Percentiles rank a stretch among this genome's conserved stretches.
Conservation (phyloP, 495 filamentous ascomycete genomes). For the Penicillium silybi region DNA sequence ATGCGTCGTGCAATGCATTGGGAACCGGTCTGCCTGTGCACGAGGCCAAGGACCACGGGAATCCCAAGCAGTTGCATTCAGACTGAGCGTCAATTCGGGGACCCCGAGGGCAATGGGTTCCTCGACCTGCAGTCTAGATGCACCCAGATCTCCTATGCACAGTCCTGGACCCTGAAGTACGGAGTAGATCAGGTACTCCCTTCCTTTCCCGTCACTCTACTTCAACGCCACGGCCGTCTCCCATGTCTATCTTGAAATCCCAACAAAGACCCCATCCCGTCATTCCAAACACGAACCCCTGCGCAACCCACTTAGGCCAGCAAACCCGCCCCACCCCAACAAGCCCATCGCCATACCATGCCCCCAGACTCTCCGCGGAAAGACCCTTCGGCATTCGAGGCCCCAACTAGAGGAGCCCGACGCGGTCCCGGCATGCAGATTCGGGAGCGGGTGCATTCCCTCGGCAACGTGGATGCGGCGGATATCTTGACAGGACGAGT, state of each 20-base stretch:
- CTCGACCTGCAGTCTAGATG: not conserved
- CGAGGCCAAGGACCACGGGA: not conserved
- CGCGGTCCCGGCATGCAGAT: not conserved
- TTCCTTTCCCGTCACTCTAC: too few species aligned
- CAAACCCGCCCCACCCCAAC: not conserved
- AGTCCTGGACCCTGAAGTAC: constrained; percentile 11
- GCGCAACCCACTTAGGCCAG: too few species aligned
- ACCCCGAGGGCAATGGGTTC: not conserved
- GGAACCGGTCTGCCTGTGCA: not conserved
- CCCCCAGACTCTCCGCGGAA: constrained; percentile 3
- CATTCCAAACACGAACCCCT: not conserved
- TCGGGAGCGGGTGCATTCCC: constrained; percentile 11
- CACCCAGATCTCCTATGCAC: not conserved
- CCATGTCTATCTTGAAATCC: not conserved
- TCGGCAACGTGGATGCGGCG: constrained; percentile 4
- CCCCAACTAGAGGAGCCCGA: not conserved
- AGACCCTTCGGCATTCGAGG: constrained; percentile 4
- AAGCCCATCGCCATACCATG: not conserved
- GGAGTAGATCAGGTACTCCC: constrained; percentile 3
- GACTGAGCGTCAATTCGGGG: not conserved
- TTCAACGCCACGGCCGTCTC: constrained; percentile 7
- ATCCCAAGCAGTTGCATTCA: not conserved
- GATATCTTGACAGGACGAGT: constrained; percentile 3
- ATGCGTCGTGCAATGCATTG: not conserved
- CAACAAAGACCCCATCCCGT: not conserved